These are phyloP conservation scores for Ramalina peruviana DNA, from an alignment of 495 filamentous ascomycete genomes.

Conservation along the genomic window DNA sequence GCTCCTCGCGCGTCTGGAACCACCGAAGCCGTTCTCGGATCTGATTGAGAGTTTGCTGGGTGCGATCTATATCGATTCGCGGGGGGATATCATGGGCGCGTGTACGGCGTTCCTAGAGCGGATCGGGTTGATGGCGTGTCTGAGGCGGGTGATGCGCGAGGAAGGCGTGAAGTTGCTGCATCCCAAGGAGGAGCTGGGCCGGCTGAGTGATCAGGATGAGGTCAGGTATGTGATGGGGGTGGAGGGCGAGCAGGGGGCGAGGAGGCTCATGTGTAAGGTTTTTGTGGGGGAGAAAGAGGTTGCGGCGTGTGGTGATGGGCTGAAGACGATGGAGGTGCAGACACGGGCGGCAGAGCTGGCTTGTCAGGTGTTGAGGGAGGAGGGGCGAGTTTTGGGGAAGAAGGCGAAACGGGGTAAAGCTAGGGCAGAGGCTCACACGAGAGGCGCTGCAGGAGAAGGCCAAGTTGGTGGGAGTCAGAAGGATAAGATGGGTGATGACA, in stretches of 20 bases:
- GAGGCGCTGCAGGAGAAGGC: conserved; percentile 2
- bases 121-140: conserved; percentile 48
- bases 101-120: conserved; percentile 46
- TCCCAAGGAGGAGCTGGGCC: conserved; percentile 58
- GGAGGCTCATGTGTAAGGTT: conserved; percentile 34
- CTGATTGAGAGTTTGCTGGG: conserved; percentile 70
- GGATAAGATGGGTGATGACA: conserved; percentile 4
- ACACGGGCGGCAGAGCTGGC: conserved; percentile 41
- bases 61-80: conserved; percentile 72
- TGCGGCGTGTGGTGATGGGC: conserved; percentile 30
- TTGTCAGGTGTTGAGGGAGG: conserved; percentile 19
- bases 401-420: conserved; percentile 5
- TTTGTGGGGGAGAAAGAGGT: conserved; percentile 34
- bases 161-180: conserved; percentile 46
- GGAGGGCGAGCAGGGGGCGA: conserved; percentile 12
- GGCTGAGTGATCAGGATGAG: conserved; percentile 33
- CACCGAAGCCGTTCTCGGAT: conserved; percentile 77
- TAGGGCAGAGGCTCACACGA: not conserved
- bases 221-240: conserved; percentile 24
- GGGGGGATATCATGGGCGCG: conserved; percentile 34
- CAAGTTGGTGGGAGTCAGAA: conserved; percentile 12
- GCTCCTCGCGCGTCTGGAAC: conserved; percentile 44
- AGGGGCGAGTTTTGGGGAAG: conserved; percentile 3
- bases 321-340: conserved; percentile 39
- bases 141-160: conserved; percentile 46